phyloP scores from a whole-genome alignment of 345 rosid genomes.

The Boechera stricta region DNA sequence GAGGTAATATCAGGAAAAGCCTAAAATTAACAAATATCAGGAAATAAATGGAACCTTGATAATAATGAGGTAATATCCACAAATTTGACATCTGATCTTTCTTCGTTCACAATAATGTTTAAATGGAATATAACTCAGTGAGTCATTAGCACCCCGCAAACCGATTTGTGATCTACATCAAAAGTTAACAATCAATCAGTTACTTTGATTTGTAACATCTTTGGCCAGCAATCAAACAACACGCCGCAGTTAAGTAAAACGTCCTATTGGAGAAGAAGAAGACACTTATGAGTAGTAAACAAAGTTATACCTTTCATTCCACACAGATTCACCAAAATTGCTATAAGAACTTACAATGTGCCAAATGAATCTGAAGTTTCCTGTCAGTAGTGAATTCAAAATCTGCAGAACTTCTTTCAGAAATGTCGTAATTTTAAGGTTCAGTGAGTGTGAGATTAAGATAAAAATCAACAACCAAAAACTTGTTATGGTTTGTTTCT shows the following conservation, averaged over 20 bases:
- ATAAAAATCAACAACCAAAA: constrained; percentile 1
- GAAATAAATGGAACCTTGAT: no score
- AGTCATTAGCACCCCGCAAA: no score
- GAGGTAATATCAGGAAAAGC: no score
- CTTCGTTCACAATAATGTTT: no score
- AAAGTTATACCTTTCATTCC: no score
- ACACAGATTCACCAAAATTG: no score
- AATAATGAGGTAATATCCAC: no score
- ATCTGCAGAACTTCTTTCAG: constrained; percentile 73
- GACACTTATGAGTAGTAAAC: no score
- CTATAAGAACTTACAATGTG: no score
- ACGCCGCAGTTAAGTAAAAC: constrained; percentile 5
- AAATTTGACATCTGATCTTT: no score
- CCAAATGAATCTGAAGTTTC: no score
- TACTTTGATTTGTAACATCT: constrained; percentile 22
- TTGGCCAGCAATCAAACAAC: not conserved
- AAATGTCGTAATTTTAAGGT: constrained; percentile 27
- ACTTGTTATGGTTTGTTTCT: not conserved
- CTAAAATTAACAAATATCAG: no score
- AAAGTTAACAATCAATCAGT: not conserved
- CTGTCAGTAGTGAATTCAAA: not conserved
- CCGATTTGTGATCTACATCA: not conserved
- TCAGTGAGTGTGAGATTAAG: constrained; percentile 12
- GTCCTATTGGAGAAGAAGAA: constrained; percentile 1
- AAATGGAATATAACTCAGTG: not conserved